phyloP scores from a whole-genome alignment of 2,329 filamentous ascomycete genomes.

The Teratosphaeria pseudoeucalypti region DNA sequence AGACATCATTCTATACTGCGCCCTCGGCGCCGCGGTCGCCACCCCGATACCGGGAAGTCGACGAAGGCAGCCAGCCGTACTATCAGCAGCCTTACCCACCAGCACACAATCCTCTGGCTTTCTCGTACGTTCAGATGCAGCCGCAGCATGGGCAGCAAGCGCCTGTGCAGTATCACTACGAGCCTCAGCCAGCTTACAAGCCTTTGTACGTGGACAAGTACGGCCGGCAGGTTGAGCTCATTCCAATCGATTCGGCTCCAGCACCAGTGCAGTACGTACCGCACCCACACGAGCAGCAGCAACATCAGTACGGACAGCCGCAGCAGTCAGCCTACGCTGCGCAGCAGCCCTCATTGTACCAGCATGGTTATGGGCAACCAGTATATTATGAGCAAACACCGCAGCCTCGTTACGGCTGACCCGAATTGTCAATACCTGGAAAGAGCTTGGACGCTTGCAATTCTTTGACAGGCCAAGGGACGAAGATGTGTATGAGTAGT shows the following conservation, averaged over 20 bases:
- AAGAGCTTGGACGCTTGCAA: neutral
- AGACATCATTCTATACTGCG: conserved; percentile 7
- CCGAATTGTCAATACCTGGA: no score
- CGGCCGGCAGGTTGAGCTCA: conserved; percentile 19
- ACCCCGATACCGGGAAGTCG: conserved; percentile 14
- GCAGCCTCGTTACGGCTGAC: neutral
- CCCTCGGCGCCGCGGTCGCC: conserved; percentile 8
- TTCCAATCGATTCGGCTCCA: conserved; percentile 18
- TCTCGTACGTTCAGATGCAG: conserved; percentile 16
- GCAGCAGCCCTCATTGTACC: neutral
- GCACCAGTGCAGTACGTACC: conserved; percentile 18
- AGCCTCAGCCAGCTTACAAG: conserved; percentile 12
- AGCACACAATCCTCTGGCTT: conserved; percentile 7
- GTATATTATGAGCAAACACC: neutral
- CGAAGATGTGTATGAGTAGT: neutral
- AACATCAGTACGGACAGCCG: conserved; percentile 3
- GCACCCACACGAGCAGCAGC: conserved; percentile 18
- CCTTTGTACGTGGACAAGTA: conserved; percentile 25
- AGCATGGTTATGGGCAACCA: neutral
- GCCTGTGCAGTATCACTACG: conserved; percentile 9
- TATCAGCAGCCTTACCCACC: conserved; percentile 7
- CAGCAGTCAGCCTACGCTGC: neutral
- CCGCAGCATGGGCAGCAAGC: conserved; percentile 5
- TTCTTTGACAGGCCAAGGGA: neutral
- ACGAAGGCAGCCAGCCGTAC: conserved; percentile 8